A percentile compares a stretch with the other conserved stretches of the same genome.
Evolutionary conservation across 179 eudicot species (phyloP).

Genomic region (Nepenthes alata): DNA sequence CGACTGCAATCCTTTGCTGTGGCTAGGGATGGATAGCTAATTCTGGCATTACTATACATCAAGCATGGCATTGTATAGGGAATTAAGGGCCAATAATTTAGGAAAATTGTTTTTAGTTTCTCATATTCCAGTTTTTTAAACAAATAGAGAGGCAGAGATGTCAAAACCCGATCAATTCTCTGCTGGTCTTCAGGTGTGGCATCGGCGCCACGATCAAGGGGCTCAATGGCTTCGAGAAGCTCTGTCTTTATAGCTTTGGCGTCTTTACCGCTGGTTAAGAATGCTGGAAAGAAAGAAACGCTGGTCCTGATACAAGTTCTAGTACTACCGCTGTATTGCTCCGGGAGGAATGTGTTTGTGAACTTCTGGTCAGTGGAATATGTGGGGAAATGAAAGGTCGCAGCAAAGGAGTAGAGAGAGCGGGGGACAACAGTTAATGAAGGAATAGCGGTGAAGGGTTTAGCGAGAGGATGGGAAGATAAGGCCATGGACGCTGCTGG

Average conservation of each 20-base stretch:
- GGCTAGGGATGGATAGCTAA: too few species aligned
- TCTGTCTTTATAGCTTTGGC: conserved; percentile 39
- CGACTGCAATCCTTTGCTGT: too few species aligned
- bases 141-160: not conserved
- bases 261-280: conserved; percentile 30
- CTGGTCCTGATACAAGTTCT: conserved; percentile 16
- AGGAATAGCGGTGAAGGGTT: conserved; percentile 8
- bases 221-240: conserved; percentile 51
- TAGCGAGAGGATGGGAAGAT: conserved; percentile 14
- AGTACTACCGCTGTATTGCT: conserved; percentile 1
- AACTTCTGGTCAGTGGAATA: conserved; percentile 10
- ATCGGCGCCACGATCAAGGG: conserved; percentile 69
- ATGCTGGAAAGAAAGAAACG: conserved; percentile 50
- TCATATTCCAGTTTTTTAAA: too few species aligned
- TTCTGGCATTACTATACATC: not conserved
- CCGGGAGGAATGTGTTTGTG: not conserved
- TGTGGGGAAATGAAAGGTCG: conserved; percentile 8
- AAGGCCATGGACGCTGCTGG: conserved; percentile 17
- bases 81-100: too few species aligned
- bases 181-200: conserved; percentile 54
- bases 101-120: too few species aligned
- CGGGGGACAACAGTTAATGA: not conserved
- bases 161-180: conserved; percentile 41
- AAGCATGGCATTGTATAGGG: not conserved
- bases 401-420: conserved; percentile 2